Evolutionary conservation across 148 eudicot genomes (phyloP), one percentile per base, ranked within the genome.

Genomic region (Hydrangea macrophylla): DNA sequence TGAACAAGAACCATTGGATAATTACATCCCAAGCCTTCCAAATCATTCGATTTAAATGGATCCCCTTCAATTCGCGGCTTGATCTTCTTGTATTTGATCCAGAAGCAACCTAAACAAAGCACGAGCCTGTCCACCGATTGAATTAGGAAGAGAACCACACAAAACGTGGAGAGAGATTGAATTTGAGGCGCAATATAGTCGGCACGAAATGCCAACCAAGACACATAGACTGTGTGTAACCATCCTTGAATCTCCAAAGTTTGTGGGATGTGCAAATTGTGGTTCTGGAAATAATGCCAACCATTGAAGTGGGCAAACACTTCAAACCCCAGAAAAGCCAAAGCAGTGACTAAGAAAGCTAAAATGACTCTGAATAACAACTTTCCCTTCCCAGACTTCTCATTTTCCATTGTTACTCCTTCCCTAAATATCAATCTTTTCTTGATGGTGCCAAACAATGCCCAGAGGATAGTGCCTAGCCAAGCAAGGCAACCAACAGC

Each of bases 1-100:
- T 85, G 89, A 71, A 85, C 86, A 57, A 85, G 81, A 50, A 85
- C 86, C 89, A 85, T 82, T 13, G 89, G 89, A 53, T 80, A 74
- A 40, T 68, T 35, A 24, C 42, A 70, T 1, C 69, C 83, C 30
- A 76, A 73, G 58, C 75, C 75, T 55, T 84, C 88, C 66, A 76
- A 58, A 76, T 84, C 88, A 53, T 58, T 39, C 2, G 73, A 76
- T 64, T 70, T 54, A 40, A 73, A 71, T 5, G 75, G 75, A 24
- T 73, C 73, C 9, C 64, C 85, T 26, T 73, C 56, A 39, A 76
- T 31, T 63, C 26, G 50, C 26, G 88, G 88, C 73, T 79, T 81
- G 61, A 84, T 81, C 71, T 71, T 76, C 74, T 68, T 76, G 42
- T 67, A 44, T 57, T 81, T 81, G 66, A 81, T 84, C 88, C 88